phyloP scores from a whole-genome alignment of 257 asterid genomes.

The Lithospermum erythrorhizon region DNA sequence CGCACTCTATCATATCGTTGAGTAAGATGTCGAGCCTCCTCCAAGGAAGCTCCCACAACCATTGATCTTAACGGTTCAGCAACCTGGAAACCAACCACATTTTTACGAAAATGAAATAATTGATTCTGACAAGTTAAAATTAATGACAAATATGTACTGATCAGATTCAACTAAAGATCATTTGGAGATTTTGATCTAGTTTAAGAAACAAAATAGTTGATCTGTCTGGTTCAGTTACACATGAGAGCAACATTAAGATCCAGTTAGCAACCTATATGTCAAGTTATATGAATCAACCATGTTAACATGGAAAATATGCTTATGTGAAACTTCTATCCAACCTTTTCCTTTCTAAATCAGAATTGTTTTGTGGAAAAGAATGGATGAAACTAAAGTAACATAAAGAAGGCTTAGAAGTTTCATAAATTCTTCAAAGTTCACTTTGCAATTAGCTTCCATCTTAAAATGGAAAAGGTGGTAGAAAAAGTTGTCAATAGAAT shows the following conservation, averaged over 20 bases:
- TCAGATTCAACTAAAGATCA: too few relatives aligned
- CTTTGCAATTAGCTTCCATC: background rate
- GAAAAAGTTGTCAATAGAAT: background rate
- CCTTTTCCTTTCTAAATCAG: background rate
- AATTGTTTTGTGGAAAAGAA: too few relatives aligned
- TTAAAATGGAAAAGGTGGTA: background rate
- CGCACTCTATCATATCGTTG: conserved; percentile 95
- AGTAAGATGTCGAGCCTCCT: conserved; percentile 99
- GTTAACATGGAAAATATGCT: background rate
- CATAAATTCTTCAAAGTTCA: background rate
- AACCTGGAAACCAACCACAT: conserved; percentile 33
- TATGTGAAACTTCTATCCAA: background rate
- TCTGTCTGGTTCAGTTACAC: background rate
- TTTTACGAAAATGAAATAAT: background rate
- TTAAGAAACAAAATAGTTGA: background rate
- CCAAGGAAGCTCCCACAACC: conserved; percentile 98
- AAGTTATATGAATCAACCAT: background rate
- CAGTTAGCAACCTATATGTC: too few relatives aligned
- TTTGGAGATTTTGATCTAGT: too few relatives aligned
- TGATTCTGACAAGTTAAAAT: too few relatives aligned
- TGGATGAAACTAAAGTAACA: background rate
- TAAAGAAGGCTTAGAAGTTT: background rate
- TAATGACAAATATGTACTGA: too few relatives aligned
- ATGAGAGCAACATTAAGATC: background rate
- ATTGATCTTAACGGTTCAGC: conserved; percentile 97